These are phyloP conservation scores for Novymonas esmeraldas DNA, from an alignment of 208 protist genomes.

Conservation along the genomic window DNA sequence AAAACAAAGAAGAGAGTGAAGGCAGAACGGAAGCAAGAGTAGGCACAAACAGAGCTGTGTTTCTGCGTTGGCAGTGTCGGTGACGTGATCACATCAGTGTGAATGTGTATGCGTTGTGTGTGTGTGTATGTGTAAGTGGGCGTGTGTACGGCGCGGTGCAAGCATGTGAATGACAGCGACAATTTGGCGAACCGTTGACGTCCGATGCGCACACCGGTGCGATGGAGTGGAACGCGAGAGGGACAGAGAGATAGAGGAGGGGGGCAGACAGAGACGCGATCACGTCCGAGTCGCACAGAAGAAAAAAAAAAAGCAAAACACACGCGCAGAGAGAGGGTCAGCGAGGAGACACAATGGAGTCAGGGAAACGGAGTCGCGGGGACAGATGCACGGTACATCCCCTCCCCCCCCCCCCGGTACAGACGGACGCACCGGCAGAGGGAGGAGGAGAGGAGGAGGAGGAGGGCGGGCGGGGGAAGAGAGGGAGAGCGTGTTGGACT, in stretches of 20 bases:
- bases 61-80: too few relatives aligned
- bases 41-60: not conserved
- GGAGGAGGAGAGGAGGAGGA: too few relatives aligned
- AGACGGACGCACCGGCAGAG: too few relatives aligned
- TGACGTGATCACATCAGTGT: too few relatives aligned
- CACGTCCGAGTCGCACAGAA: too few relatives aligned
- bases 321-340: not conserved
- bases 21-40: not conserved
- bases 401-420: too few relatives aligned
- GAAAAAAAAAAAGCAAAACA: not conserved
- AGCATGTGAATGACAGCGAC: not conserved
- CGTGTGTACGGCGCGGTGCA: not conserved
- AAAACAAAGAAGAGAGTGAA: constrained; percentile 22
- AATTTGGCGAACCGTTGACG: too few relatives aligned
- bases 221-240: not conserved
- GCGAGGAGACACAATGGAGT: not conserved
- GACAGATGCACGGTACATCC: not conserved
- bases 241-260: too few relatives aligned
- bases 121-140: not conserved
- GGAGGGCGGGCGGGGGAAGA: too few relatives aligned
- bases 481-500: too few relatives aligned
- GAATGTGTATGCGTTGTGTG: too few relatives aligned
- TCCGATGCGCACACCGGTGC: not conserved
- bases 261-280: too few relatives aligned
- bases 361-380: not conserved